A percentile compares a stretch with the other conserved stretches of the same genome.
phyloP scores from a whole-genome alignment of 495 filamentous ascomycete species.

The Trichoderma orchidacearum region DNA sequence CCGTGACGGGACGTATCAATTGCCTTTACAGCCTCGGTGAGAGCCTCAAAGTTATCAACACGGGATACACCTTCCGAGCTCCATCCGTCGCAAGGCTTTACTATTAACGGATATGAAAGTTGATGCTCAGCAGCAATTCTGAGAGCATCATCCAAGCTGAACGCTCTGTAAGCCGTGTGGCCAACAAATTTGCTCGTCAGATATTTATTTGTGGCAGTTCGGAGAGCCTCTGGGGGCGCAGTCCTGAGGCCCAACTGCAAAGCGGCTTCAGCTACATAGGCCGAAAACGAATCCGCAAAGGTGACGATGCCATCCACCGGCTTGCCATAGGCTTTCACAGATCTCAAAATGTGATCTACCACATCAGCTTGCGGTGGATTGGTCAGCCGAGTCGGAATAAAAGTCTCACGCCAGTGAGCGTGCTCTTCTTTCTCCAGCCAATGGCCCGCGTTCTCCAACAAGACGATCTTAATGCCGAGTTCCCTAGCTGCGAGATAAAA shows the following conservation, averaged over 20 bases:
- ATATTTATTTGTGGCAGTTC: not conserved
- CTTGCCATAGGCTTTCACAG: not conserved
- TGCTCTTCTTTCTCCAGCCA: not conserved
- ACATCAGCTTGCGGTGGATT: not conserved
- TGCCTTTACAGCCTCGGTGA: not conserved
- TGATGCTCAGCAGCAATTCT: not conserved
- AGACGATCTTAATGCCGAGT: not conserved
- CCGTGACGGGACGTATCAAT: not conserved
- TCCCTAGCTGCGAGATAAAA: not conserved
- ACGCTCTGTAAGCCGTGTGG: not conserved
- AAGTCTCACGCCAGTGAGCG: not conserved
- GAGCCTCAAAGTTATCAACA: not conserved
- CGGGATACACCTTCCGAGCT: not conserved
- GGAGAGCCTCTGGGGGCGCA: not conserved
- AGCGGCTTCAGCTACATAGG: not conserved
- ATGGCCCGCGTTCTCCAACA: not conserved
- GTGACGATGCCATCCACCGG: not conserved
- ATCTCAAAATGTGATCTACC: not conserved
- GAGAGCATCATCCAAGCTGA: not conserved
- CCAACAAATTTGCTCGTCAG: not conserved
- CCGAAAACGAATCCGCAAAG: not conserved
- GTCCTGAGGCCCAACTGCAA: not conserved
- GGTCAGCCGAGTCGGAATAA: not conserved
- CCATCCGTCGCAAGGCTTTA: not conserved
- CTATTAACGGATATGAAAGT: not conserved